Evolutionary conservation across 257 asterid species (phyloP), one percentile per base, ranked within the genome.

Genomic region (Thymus mandschuricus): DNA sequence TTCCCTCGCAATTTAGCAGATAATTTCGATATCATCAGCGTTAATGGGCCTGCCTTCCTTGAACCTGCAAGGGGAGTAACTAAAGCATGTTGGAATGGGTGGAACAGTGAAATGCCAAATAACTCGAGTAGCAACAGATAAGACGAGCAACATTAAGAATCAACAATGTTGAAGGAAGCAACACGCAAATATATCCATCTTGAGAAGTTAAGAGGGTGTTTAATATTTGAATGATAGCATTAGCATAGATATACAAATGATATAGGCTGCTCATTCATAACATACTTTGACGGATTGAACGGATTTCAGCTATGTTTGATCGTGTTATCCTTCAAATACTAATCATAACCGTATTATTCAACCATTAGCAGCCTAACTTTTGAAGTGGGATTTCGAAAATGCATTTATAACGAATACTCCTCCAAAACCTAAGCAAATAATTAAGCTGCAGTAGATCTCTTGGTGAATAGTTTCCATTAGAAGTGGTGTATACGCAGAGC

Each of bases 1-100:
- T 82, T 85, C 61, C 97, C 90, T 72, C 79, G 82, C 74, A 87
- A 69, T 75, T 85, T 94, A 60, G 87, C 91, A 2, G 63, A 87
- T 68, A 87, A 49, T 67, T 82, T 89, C 35, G 89, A 79, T 49
- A 89, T 80, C 82, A 89, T 74, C 67, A 72, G 40, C 4, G 76
- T 74, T 79, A 89, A 60, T 4, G 74, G 93, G 13, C 94, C 83
- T 12, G 65, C 62, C 68, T 75, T 83, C 75, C 76, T 88, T 40
- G 75, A 71, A 43, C 80, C 95, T 86, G 90, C 78, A 76, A 65
- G 72, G 41, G 72, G n/a, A 61, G 29, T 11, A 65, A 27, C 40
- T 38, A 10, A 12, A 64, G n/a, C 6, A 33, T 3, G 55, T 74
- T 15, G 69, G 31, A 61, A 29, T 8, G 15, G 67, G 58, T 31